phyloP scores from a whole-genome alignment of 2,329 filamentous ascomycete species.

The Shiraia bambusicola region DNA sequence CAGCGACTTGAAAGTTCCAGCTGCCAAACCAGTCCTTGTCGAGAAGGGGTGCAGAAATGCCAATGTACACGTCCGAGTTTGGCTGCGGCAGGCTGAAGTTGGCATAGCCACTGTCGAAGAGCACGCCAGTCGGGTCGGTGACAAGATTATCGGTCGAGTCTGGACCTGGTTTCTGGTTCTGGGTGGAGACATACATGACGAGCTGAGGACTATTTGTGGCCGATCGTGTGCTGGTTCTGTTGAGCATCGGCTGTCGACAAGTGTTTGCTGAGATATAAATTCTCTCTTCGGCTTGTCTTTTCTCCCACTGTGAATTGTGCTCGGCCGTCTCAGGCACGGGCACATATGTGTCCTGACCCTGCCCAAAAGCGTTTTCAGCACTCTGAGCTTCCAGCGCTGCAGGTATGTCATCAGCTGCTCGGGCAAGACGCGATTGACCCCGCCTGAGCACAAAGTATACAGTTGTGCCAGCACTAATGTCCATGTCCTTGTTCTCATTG shows the following conservation, averaged over 20 bases:
- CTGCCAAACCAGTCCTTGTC: constrained; percentile 59
- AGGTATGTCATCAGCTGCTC: constrained; percentile 30
- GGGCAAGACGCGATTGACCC: constrained; percentile 53
- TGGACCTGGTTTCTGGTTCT: constrained; percentile 68
- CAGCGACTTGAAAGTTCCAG: constrained; percentile 81
- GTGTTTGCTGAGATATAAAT: constrained; percentile 86
- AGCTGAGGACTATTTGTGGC: constrained; percentile 61
- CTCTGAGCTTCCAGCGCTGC: constrained; percentile 27
- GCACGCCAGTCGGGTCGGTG: constrained; percentile 42
- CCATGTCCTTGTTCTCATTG: constrained; percentile 62
- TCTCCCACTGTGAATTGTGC: constrained; percentile 11
- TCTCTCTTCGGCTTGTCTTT: constrained; percentile 37
- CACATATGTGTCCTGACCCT: background rate
- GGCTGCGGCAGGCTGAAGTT: constrained; percentile 63
- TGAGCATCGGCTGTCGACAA: constrained; percentile 71
- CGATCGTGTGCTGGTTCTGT: constrained; percentile 48
- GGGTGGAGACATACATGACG: constrained; percentile 72
- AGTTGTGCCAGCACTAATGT: constrained; percentile 63
- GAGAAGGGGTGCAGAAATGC: constrained; percentile 69
- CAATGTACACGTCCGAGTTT: constrained; percentile 71
- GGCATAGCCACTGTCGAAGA: constrained; percentile 69
- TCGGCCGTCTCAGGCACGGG: constrained; percentile 6
- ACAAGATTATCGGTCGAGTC: constrained; percentile 49
- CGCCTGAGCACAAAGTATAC: constrained; percentile 66
- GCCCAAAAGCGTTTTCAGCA: constrained; percentile 12